Conservation (phyloP, 768 basidiomycete genomes). For the Lactarius indigo region DNA sequence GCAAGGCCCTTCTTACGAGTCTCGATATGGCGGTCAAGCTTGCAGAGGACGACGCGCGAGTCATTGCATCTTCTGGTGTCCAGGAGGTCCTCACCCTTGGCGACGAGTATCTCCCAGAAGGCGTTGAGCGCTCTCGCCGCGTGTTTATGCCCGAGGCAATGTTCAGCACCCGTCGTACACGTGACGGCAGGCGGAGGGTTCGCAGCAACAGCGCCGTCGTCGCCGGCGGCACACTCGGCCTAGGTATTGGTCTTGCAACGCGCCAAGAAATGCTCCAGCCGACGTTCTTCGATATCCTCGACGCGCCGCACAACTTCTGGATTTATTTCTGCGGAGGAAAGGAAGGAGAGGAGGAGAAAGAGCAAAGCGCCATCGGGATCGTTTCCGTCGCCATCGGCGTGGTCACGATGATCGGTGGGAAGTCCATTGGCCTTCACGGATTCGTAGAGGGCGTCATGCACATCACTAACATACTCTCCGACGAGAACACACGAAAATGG, state of each 20-base stretch:
- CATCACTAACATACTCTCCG: constrained; percentile 72
- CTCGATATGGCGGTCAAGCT: constrained; percentile 75
- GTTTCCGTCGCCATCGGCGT: constrained; percentile 80
- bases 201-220: constrained; percentile 54
- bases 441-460: constrained; percentile 77
- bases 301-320: constrained; percentile 76
- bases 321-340: constrained; percentile 60
- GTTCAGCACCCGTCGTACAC: constrained; percentile 62
- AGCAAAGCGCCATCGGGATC: constrained; percentile 64
- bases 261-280: constrained; percentile 77
- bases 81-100: constrained; percentile 63
- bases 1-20: constrained; percentile 69
- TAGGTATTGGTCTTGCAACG: constrained; percentile 78
- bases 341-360: constrained; percentile 41
- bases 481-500: constrained; percentile 82
- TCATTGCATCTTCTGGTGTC: constrained; percentile 62
- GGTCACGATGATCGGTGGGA: constrained; percentile 84
- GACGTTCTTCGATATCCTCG: constrained; percentile 80
- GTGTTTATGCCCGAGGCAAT: constrained; percentile 98
- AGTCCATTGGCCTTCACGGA: constrained; percentile 69
- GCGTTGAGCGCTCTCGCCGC: constrained; percentile 74
- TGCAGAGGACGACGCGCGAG: constrained; percentile 81
- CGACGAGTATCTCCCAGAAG: constrained; percentile 72
- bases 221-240: constrained; percentile 73
- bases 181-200: constrained; percentile 34